Evolutionary conservation across 2,329 filamentous ascomycete species (phyloP), one percentile per base, ranked within the genome.

Genomic region (Penicillium nordicum): DNA sequence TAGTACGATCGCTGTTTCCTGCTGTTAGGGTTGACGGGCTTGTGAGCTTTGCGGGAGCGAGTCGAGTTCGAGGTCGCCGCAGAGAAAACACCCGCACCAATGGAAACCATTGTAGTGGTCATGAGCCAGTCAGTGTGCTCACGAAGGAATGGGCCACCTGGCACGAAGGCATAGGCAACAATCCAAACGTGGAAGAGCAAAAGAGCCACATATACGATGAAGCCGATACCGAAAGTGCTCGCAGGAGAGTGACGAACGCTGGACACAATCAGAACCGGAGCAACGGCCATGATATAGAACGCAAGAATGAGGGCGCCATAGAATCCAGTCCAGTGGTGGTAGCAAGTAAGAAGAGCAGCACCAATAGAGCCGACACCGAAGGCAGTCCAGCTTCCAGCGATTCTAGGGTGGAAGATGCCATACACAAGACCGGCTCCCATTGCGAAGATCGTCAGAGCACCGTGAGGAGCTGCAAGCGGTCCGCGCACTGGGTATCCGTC

Each of bases 131-230:
- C 93, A 1, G 92, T 99, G 69, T 88, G 92, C 73, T 99, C 94
- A 43, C 94, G 88, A 42, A 99, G 89, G 1, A 96, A 82, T 3
- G 91, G 91, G 2, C 94, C 94, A 50, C 94, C 94, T 2, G 94
- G 94, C 3, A 99, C 94, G 66, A 99, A 99, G 12, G 94, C 94
- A 68, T 99, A 99, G 2, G 94, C 94, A 11, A 99, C 94, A 36
- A 97, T 89, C 94, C 94, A 99, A 53, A 97, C 92, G 70, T 97
- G 93, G 80, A 96, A 96, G n/a, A 99, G 83, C 5, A 97, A 88
- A 78, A 97, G 78, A 67, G 97, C 82, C 74, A 97, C 96, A 79
- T 97, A 99, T 47, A 96, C 74, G 50, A 97, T 77, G 77, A 96
- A 97, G 4, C 89, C 93, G 14, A 95, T 72, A 3, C 93, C 94